phyloP scores from a whole-genome alignment of 1,284 basidiomycete genomes.

The Bjerkandera adusta region DNA sequence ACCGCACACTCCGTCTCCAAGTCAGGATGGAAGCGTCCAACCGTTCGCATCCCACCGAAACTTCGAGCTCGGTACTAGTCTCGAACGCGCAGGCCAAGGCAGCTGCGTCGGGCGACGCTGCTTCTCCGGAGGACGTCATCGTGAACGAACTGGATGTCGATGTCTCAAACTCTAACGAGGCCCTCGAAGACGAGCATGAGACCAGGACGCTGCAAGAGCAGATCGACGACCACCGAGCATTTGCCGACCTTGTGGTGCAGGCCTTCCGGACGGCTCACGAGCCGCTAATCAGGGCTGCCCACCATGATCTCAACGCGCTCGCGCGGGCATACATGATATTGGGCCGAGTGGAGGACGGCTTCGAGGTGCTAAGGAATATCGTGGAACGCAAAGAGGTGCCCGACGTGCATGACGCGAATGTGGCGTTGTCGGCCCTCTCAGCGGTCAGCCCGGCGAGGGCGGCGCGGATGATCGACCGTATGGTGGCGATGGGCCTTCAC shows the following conservation, averaged over 20 bases:
- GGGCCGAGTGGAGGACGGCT: slow-evolving; percentile 45
- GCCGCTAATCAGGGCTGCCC: slow-evolving; percentile 47
- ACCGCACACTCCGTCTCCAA: slow-evolving; percentile 22
- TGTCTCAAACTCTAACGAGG: background rate
- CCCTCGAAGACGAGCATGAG: slow-evolving; percentile 8
- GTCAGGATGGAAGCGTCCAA: background rate
- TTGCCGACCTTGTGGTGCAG: slow-evolving; percentile 45
- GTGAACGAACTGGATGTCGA: background rate
- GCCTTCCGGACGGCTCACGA: slow-evolving; percentile 41
- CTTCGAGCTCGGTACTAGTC: too few relatives aligned
- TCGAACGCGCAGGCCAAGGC: too few relatives aligned
- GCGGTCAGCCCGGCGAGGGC: slow-evolving; percentile 46
- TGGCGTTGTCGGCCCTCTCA: slow-evolving; percentile 55
- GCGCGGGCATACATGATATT: slow-evolving; percentile 61
- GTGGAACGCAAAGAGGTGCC: slow-evolving; percentile 49
- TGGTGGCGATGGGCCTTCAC: slow-evolving; percentile 43
- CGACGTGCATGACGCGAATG: slow-evolving; percentile 62
- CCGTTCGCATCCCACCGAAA: too few relatives aligned
- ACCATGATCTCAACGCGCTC: slow-evolving; percentile 54
- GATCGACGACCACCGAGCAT: slow-evolving; percentile 34
- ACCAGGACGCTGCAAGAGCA: slow-evolving; percentile 15
- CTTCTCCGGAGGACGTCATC: slow-evolving; percentile 1
- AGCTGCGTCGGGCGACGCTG: slow-evolving; percentile 1
- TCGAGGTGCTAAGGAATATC: slow-evolving; percentile 45
- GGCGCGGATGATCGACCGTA: slow-evolving; percentile 43